Conservation (phyloP, 192 early-diverging fungal genomes). For the Backusella luteola region DNA sequence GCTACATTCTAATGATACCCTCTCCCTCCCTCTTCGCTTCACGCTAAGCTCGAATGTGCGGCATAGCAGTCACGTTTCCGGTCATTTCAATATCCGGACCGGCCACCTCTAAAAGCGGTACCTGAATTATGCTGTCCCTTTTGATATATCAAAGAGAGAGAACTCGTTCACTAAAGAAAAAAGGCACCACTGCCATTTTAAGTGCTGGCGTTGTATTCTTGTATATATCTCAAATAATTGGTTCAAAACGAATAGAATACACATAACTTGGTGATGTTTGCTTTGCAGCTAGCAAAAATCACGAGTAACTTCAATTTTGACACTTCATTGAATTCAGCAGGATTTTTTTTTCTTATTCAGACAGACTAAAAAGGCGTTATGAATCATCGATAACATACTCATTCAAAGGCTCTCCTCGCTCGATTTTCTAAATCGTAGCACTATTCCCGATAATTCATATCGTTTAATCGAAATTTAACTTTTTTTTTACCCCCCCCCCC, state of each 20-base stretch:
- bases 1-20: conserved; percentile 6
- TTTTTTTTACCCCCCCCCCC: not conserved
- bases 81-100: not conserved
- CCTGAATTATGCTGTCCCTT: too few species aligned
- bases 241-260: not conserved
- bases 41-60: not conserved
- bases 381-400: not conserved
- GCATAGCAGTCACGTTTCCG: not conserved
- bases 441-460: not conserved
- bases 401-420: not conserved
- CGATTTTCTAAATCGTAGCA: not conserved
- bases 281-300: too few species aligned
- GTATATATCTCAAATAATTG: not conserved
- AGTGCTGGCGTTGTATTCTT: too few species aligned
- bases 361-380: not conserved
- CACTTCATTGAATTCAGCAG: not conserved
- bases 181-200: too few species aligned
- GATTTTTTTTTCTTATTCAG: too few species aligned
- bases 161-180: too few species aligned
- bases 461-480: not conserved
- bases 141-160: too few species aligned
- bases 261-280: not conserved
- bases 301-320: not conserved
- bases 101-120: not conserved
- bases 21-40: not conserved